Evolutionary conservation across 2,329 filamentous ascomycete genomes (phyloP).

Genomic region (Alternaria ethzedia): DNA sequence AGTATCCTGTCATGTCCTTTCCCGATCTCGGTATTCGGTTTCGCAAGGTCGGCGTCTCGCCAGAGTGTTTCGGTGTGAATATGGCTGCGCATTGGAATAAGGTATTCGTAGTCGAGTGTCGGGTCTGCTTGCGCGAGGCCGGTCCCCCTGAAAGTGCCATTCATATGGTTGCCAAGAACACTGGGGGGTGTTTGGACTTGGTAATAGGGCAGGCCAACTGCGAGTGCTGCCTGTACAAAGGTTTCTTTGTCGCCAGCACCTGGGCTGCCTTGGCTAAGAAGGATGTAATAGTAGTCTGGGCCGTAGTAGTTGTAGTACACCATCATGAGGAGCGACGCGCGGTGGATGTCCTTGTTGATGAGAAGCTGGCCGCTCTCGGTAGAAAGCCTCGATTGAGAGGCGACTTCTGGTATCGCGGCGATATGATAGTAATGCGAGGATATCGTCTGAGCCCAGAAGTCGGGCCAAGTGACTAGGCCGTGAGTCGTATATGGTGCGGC

Average conservation of each 20-base stretch:
- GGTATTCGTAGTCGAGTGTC: constrained; percentile 24
- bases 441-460: constrained; percentile 57
- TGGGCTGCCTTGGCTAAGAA: constrained; percentile 53
- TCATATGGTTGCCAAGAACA: constrained; percentile 36
- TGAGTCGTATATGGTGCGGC: constrained; percentile 58
- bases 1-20: constrained; percentile 6
- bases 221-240: constrained; percentile 55
- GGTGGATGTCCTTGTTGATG: constrained; percentile 57
- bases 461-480: constrained; percentile 65
- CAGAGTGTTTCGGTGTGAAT: constrained; percentile 15
- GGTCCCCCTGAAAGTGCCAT: constrained; percentile 15
- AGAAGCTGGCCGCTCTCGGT: constrained; percentile 60
- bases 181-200: constrained; percentile 45
- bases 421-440: constrained; percentile 56
- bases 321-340: constrained; percentile 56
- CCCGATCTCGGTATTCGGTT: constrained; percentile 1
- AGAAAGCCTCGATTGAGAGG: constrained; percentile 42
- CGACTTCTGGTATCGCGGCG: constrained; percentile 42
- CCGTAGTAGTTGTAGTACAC: constrained; percentile 65
- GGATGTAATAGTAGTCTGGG: constrained; percentile 58
- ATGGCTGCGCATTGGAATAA: constrained; percentile 21
- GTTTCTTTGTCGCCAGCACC: constrained; percentile 60
- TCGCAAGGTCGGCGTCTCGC: constrained; percentile 11
- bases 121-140: constrained; percentile 32
- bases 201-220: constrained; percentile 51